Conservation (phyloP, 139 green algal species). For the Chlorella ohadii region DNA sequence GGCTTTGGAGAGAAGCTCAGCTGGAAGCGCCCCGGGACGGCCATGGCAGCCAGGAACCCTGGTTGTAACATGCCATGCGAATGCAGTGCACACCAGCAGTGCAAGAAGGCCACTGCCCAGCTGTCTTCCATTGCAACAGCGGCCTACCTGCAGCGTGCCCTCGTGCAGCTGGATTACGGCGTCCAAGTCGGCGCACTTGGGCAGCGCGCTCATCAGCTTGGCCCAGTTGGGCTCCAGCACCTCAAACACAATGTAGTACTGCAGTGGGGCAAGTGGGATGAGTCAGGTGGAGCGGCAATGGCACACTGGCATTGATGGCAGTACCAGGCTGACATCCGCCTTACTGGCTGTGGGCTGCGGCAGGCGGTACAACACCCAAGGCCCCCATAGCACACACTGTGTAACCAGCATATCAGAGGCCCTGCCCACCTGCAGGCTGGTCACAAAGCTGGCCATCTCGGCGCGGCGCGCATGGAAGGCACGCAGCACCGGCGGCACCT, state of each 20-base stretch:
- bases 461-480: conserved; percentile 73
- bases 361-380: too few relatives aligned
- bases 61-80: too few relatives aligned
- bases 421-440: conserved; percentile 66
- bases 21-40: too few relatives aligned
- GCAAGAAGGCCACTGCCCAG: neutral
- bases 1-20: too few relatives aligned
- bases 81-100: too few relatives aligned
- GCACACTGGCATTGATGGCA: too few relatives aligned
- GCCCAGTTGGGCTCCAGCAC: conserved; percentile 76
- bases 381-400: too few relatives aligned
- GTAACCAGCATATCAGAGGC: too few relatives aligned
- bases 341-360: too few relatives aligned
- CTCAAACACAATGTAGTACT: conserved; percentile 96
- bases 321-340: too few relatives aligned
- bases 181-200: conserved; percentile 79
- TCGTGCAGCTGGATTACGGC: conserved; percentile 82
- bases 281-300: too few relatives aligned
- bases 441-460: conserved; percentile 92
- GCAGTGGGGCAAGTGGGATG: conserved; percentile 14
- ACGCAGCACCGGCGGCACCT: conserved; percentile 57
- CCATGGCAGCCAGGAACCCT: too few relatives aligned
- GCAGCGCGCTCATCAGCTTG: conserved; percentile 58
- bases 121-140: neutral
- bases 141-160: conserved; percentile 61